Evolutionary conservation across 2,329 filamentous ascomycete genomes (phyloP), one percentile per base, ranked within the genome.

Genomic region (Eutypella sp.): DNA sequence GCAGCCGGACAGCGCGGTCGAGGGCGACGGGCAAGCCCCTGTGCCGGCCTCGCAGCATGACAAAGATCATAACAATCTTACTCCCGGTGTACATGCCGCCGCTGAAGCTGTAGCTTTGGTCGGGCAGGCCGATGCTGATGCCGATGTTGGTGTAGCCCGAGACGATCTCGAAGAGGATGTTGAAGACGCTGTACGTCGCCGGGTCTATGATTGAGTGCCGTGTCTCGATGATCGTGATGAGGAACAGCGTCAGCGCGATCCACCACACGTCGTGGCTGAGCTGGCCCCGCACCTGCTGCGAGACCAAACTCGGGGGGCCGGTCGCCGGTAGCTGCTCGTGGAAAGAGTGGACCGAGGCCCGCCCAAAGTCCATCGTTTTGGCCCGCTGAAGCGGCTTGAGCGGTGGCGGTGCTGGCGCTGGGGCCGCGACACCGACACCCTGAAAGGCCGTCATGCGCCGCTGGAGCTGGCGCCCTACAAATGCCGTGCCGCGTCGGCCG

Each of bases 211-310:
- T 64, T 43, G 79, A 81, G 46, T 80, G 73, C 5, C 66, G 62
- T 3, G 75, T 76, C 59, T 86, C 82, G 40, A 83, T 79, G 33
- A 78, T 73, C 44, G 73, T 71, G 45, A 86, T 81, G 25, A 81
- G 60, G 41, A 85, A 69, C 11, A 83, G 72, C 2, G 79, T 78
- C 0, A 84, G 62, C 3, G 79, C 74, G 13, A 86, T 76, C 67
- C 75, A 81, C 82, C 82, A 85, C 15, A 86, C 67, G 56, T 86
- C 83, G 59, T 85, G 80, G 24, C 79, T 77, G 2, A 86, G 71
- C 59, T 86, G 82, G 5, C 75, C 75, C n/a, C 79, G 75, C 19
- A 85, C 67, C 57, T 85, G 81, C 49, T 77, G 71, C 34, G 70
- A 69, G 13, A 80, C 65, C 44, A 79, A 77, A 49, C 70, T 61